Evolutionary conservation across 306 rosid genomes (phyloP).

Genomic region (Chamaecrista fasciculata): DNA sequence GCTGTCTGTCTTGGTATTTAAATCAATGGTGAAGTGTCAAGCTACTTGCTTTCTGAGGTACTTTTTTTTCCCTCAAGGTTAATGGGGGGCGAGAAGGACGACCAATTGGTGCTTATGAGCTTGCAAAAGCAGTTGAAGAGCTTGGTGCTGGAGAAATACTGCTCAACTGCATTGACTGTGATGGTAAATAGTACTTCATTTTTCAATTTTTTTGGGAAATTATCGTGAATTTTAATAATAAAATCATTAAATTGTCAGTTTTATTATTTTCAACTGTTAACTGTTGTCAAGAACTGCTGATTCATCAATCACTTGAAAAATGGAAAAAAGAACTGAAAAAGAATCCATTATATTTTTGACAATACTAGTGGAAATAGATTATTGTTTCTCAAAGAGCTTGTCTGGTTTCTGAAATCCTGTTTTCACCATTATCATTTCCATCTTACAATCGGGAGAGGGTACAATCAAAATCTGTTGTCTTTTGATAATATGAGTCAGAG

Average conservation of each 20-base stretch:
- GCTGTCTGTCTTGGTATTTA: background rate
- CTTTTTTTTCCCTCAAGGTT: slow-evolving; percentile 40
- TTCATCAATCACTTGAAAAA: background rate
- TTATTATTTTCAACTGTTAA: background rate
- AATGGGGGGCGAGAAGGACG: slow-evolving; percentile 93
- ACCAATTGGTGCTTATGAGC: slow-evolving; percentile 95
- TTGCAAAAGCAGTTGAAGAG: slow-evolving; percentile 90
- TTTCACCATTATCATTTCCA: background rate
- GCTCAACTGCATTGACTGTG: slow-evolving; percentile 93
- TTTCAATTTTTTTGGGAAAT: background rate
- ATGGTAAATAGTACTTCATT: slow-evolving; percentile 53
- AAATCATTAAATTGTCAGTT: background rate
- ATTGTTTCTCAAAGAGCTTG: background rate
- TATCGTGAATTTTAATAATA: background rate
- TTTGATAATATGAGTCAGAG: background rate
- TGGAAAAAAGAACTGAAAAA: too few relatives aligned
- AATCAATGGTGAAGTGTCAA: slow-evolving; percentile 8
- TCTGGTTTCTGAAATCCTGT: background rate
- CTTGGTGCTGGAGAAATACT: slow-evolving; percentile 99
- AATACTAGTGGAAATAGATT: background rate
- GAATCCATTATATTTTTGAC: background rate
- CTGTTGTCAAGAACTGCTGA: background rate
- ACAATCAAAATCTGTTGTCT: background rate
- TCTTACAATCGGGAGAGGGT: background rate
- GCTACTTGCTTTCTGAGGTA: background rate